Base-by-base conservation (phyloP, 1,139 yeast genomes). In the Nakaseomyces kungkrabaensis region DNA sequence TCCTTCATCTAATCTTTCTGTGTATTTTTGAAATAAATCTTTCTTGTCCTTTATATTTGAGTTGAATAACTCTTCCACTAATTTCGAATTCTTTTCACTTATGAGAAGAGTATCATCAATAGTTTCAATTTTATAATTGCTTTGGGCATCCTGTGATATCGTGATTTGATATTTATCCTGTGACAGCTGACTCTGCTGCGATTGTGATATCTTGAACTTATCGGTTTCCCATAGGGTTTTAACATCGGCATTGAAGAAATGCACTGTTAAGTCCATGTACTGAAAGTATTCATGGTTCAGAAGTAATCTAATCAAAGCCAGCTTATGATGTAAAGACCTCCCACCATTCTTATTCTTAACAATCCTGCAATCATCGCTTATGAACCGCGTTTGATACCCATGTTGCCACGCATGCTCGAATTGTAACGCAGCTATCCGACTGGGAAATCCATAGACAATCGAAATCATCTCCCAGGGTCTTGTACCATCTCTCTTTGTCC, bases 321-420 rank as follows among this genome's bases (percentile, higher is more conserved):
- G 50, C 49, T 75, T 74, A 48, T 75, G 73, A 51, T 73, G 78
- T 1, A 82, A 50, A 0, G 74, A 63, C 42, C 70, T 57, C 11
- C 77, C 73, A 32, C 67, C 59, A 41, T 63, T 61, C 52, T 66
- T 67, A 33, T 61, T 54, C 47, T 55, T 57, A 44, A 68, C 64
- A 8, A 74, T 50, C 40, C 67, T 54, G 0, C 56, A 57, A 11
- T 43, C n/a, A 5, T 36, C 11, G 1, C 67, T 58, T 4, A 85
- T 80, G 59, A 78, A 87, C 43, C 89, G 70, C 0, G 94, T 82
- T 48, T 71, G 74, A 54, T 79, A 72, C 0, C 84, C 73, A 63
- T 85, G 92, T 58, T 86, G 95, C 78, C 86, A 81, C 1, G 94
- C 90, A 65, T 83, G 87, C 58, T 82, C 83, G 54, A 71, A 72